Base-by-base conservation (phyloP, 176 grass and related monocot genomes). In the Musa acuminata region DNA sequence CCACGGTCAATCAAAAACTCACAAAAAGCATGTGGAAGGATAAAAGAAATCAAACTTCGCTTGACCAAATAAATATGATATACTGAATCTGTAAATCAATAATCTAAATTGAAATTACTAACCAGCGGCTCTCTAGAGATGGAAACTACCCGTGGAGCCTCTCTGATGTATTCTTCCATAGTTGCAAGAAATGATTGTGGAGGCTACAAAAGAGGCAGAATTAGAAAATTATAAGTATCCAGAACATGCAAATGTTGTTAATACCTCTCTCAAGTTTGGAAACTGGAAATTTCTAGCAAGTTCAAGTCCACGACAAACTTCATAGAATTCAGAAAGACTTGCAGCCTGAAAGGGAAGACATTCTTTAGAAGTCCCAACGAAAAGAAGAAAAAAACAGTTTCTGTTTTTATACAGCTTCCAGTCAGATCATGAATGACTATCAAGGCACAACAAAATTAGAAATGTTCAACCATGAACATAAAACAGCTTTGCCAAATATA, bases 221-320 rank as follows among this genome's bases (percentile, higher is more conserved):
- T 52, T 71, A 52, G 17, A 23, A 52, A 52, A 52, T 53, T 20
- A 51, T 53, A 29, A 68, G 53, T 72, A 19, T 26, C 20, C 11
- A 65, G 50, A 48, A 67, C 8, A 23, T 49, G 11, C 72, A 72
- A 27, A 83, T 58, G 57, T 24, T 76, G 55, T 22, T 12, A 71
- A 77, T 83, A 90, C 93, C 90, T 97, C 87, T 83, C 90, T 97
- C 85, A 97, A 87, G 79, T 67, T 97, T 52, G 93, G 93, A 80
- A 97, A 97, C 58, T 97, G 93, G 22, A 97, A 97, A 84, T 97
- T 97, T 71, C 93, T 92, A 77, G 93, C 87, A 8, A 97, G 87
- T 75, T 97, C 93, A 73, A 97, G 69, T 55, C 87, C 84, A 58
- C 85, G 84, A 64, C 93, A 97, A 71, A 79, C 85, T 93, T 97